Base-by-base conservation (phyloP, 495 filamentous ascomycete genomes). In the Beverwykella pulmonaria region DNA sequence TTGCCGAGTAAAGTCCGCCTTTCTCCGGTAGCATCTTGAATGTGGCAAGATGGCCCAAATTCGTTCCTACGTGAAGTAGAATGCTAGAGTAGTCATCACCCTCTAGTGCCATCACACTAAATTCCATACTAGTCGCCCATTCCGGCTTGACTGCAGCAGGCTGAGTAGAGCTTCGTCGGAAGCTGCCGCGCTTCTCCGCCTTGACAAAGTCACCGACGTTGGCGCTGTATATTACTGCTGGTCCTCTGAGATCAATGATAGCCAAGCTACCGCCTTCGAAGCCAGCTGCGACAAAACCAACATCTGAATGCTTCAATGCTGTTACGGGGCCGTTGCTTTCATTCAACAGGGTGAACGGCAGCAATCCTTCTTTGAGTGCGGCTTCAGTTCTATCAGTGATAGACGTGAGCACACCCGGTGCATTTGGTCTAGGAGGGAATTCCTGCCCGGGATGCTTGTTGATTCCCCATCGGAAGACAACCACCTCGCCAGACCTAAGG, bases 11-110 rank as follows among this genome's bases (percentile, higher is more conserved):
- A 17, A 82, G 79, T 5, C 90, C 87, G 68, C 82, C 81, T 1
- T 81, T 76, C 8, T 86, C 80, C 1, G 94, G 94, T 8, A 98
- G 78, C 19, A 98, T 80, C 77, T 94, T 96, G 78, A 98, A 93
- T 0, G 94, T 97, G 20, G 86, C 86, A 29, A 97, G 78, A 61
- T 88, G 88, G 22, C 94, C 94, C 36, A 86, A 71, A 70, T 88
- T 92, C 0, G 93, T 98, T 10, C 95, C 94, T 3, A 94, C 89
- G 71, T 97, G 96, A 68, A 93, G 89, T 50, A 88, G 86, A 59
- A 98, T 96, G 69, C 91, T 96, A 7, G 93, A 97, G 72, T 96
- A 98, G 65, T 90, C 84, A 76, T 97, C 93, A 0, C 89, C 91
- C 48, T 98, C 94, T 20, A 97, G 79, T 14, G 89, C 94, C 86